Evolutionary conservation across 78 protist species (phyloP).

Genomic region (Emiliania huxleyi): DNA sequence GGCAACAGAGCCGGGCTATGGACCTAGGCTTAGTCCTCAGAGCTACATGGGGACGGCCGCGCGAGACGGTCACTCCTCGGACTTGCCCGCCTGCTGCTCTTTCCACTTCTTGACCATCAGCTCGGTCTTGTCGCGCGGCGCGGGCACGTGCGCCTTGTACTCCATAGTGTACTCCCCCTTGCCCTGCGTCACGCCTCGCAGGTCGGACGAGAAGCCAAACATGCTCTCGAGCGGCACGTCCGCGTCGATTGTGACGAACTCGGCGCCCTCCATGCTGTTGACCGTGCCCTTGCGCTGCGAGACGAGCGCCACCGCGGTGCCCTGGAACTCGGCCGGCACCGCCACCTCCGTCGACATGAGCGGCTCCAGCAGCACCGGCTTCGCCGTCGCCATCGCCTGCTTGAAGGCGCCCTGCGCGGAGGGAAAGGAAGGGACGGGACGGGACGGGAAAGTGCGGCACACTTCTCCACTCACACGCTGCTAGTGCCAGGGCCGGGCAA

Average conservation of each 20-base stretch:
- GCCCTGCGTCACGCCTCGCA: conserved; percentile 85
- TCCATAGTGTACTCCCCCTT: conserved; percentile 88
- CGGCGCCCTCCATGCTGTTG: conserved; percentile 49
- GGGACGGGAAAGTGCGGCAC: neutral
- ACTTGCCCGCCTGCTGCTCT: neutral
- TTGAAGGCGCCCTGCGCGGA: conserved; percentile 28
- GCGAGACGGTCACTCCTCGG: too few relatives aligned
- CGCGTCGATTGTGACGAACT: conserved; percentile 53
- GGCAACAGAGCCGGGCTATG: too few relatives aligned
- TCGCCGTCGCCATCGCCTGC: conserved; percentile 53
- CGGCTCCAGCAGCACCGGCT: conserved; percentile 85
- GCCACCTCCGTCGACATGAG: conserved; percentile 84
- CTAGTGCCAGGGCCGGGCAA: conserved; percentile 39
- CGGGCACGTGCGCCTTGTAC: conserved; percentile 53
- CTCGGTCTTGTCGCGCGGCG: neutral
- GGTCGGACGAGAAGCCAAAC: conserved; percentile 93
- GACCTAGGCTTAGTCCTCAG: too few relatives aligned
- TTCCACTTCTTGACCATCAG: conserved; percentile 26
- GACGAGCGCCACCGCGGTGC: neutral
- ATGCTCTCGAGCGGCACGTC: conserved; percentile 85
- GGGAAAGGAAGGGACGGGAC: too few relatives aligned
- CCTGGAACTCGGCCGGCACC: conserved; percentile 87
- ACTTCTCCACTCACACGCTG: neutral
- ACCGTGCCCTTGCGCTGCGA: conserved; percentile 71
- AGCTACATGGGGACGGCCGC: too few relatives aligned